Base-by-base conservation (phyloP, 148 eudicot species). In the Simmondsia chinensis region DNA sequence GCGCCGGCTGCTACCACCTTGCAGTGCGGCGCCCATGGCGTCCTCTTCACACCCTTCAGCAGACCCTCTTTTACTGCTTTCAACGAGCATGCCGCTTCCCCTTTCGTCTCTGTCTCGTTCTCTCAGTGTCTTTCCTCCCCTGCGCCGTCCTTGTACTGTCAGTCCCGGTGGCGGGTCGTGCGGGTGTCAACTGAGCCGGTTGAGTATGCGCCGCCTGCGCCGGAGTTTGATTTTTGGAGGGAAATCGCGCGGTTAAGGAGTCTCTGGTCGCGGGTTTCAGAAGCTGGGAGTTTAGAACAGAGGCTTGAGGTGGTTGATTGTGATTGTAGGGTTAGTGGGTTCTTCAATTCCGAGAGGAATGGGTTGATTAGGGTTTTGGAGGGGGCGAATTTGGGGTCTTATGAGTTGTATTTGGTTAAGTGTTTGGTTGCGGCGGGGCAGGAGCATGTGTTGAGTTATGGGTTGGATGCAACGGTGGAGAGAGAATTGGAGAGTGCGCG, bases 391-490 rank as follows among this genome's bases (percentile, higher is more conserved):
- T 54, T 85, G 63, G 76, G 48, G n/a, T 48, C 69, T 20, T 50
- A 59, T 23, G 95, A 89, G 25, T 0, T 72, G 62, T 88, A 51
- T 64, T 56, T 89, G 83, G 48, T 89, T n/a, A 89, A 85, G 44
- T 85, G 95, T 25, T 70, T 89, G 39, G 73, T 79, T 19, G 94
- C 94, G 3, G 88, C 76, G 13, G 93, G 95, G 38, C 93, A 87
- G 32, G 81, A 66, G 70, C 82, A 79, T 26, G 82, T 79, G 40
- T 35, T 82, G 14, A 69, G 45, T 11, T 56, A 35, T 35, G 60
- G 59, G 0, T 39, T 45, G 33, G 64, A 37, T 25, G 30, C 13
- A 14, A 40, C 15, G 30, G 60, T 2, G 20, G 64, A 60, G 37
- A 45, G 33, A 10, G 78, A 52, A 25, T 45, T 43, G 13, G 63